These are phyloP conservation scores for Yamadazyma triangularis DNA, from an alignment of 1,139 yeast genomes.

Conservation along the genomic window DNA sequence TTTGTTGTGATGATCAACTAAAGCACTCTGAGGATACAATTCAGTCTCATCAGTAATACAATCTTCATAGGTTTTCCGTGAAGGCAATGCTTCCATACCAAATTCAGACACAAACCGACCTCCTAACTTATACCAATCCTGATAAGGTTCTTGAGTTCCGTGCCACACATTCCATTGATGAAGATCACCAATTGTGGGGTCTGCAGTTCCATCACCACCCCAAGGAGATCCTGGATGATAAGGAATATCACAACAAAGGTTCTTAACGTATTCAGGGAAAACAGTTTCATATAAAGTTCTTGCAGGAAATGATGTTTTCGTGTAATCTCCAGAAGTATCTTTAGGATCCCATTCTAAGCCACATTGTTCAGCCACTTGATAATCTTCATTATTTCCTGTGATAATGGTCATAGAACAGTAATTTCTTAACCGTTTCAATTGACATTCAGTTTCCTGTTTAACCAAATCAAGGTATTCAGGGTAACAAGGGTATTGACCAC, in stretches of 20 bases:
- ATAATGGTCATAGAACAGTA: constrained; percentile 25
- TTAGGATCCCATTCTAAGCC: constrained; percentile 23
- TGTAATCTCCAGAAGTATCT: constrained; percentile 23
- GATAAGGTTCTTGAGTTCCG: constrained; percentile 37
- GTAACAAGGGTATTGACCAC: constrained; percentile 41
- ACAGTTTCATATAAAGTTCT: constrained; percentile 30
- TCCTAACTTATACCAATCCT: constrained; percentile 29
- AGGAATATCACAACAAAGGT: constrained; percentile 19
- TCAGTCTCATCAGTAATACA: constrained; percentile 25
- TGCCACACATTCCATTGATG: constrained; percentile 51
- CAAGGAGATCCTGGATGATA: constrained; percentile 41
- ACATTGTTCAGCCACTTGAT: constrained; percentile 32
- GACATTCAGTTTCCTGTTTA: constrained; percentile 24
- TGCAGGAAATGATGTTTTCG: constrained; percentile 32
- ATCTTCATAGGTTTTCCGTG: constrained; percentile 16
- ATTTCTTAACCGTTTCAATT: constrained; percentile 31
- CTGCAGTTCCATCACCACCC: constrained; percentile 27
- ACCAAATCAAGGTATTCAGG: constrained; percentile 23
- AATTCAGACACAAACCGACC: constrained; percentile 43
- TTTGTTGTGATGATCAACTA: constrained; percentile 35
- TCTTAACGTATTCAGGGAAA: constrained; percentile 22
- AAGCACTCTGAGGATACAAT: constrained; percentile 28
- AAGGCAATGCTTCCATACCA: constrained; percentile 41
- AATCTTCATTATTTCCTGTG: constrained; percentile 45
- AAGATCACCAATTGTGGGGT: constrained; percentile 33